These are phyloP conservation scores for Teunomyces aglyptinius DNA, from an alignment of 805 yeast genomes.

Conservation along the genomic window DNA sequence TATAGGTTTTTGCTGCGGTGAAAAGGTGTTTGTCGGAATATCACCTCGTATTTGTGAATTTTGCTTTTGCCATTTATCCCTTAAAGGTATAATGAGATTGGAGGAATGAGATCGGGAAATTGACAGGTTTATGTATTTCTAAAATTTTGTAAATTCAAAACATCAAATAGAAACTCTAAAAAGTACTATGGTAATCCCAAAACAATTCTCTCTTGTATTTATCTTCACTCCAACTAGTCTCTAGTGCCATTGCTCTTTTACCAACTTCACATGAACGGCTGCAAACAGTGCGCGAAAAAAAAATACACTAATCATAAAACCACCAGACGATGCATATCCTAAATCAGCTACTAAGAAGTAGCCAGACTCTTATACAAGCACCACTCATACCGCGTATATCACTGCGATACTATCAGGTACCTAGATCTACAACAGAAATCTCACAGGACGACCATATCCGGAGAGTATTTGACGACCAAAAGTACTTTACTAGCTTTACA, in stretches of 20 bases:
- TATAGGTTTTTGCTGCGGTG: too few species aligned
- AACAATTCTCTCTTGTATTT: too few species aligned
- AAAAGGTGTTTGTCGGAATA: too few species aligned
- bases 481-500: constrained; percentile 55
- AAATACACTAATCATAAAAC: background rate
- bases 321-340: constrained; percentile 1
- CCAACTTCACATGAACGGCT: background rate
- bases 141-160: too few species aligned
- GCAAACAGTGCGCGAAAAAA: background rate
- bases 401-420: background rate
- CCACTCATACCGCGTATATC: background rate
- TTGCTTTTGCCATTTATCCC: too few species aligned
- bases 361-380: constrained; percentile 1
- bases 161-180: too few species aligned
- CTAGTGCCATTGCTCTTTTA: background rate
- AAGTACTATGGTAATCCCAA: too few species aligned
- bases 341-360: constrained; percentile 3
- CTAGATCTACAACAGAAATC: background rate
- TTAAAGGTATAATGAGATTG: too few species aligned
- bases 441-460: constrained; percentile 25
- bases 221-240: background rate
- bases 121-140: too few species aligned
- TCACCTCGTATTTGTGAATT: too few species aligned
- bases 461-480: constrained; percentile 59
- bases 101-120: too few species aligned